Conservation (phyloP, 345 rosid genomes). For the Firmiana major region DNA sequence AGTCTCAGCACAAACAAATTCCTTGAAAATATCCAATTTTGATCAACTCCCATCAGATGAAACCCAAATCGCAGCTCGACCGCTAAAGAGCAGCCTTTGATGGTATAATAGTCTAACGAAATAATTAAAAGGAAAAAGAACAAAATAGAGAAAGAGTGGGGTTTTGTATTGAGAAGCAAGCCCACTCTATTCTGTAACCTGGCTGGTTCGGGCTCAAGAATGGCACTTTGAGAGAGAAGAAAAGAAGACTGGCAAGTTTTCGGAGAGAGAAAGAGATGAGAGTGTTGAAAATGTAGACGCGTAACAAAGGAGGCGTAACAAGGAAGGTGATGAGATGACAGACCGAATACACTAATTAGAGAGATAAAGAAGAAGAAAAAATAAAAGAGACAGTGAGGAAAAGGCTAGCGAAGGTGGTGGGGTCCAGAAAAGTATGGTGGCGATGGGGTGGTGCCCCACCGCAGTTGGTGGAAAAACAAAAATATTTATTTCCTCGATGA, state of each 20-base stretch:
- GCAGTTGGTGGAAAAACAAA: conserved; percentile 7
- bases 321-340: conserved; percentile 23
- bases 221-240: conserved; percentile 12
- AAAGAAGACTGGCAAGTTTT: neutral
- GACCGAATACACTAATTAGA: neutral
- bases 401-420: conserved; percentile 10
- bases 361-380: neutral
- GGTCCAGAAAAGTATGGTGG: conserved; percentile 22
- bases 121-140: neutral
- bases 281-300: conserved; percentile 33
- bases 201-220: conserved; percentile 21
- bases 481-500: neutral
- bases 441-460: conserved; percentile 17
- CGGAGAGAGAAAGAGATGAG: neutral
- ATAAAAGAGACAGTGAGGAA: neutral
- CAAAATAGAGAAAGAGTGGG: neutral
- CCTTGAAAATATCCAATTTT: conserved; percentile 33
- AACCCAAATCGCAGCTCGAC: conserved; percentile 17
- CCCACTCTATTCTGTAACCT: conserved; percentile 26
- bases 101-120: neutral
- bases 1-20: conserved; percentile 1
- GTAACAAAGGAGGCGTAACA: conserved; percentile 25
- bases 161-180: conserved; percentile 39
- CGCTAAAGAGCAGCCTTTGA: conserved; percentile 15
- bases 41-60: conserved; percentile 27